phyloP scores from a whole-genome alignment of 164 flowering plant genomes.

The Stephania japonica region DNA sequence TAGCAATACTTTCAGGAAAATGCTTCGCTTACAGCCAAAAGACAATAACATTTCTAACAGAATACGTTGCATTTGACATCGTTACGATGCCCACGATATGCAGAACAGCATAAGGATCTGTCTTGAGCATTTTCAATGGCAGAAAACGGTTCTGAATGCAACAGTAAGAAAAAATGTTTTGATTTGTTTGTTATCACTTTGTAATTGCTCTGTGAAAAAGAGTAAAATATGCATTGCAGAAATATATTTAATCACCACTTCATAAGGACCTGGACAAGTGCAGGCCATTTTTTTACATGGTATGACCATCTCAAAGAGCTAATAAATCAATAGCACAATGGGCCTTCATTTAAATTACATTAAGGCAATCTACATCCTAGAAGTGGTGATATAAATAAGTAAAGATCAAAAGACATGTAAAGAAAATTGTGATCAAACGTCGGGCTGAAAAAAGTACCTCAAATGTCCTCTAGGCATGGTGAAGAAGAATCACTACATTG shows the following conservation, averaged over 20 bases:
- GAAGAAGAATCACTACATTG: constrained; percentile 32
- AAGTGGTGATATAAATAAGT: background rate
- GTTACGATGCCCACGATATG: no score
- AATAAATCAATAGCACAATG: background rate
- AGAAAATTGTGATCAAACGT: background rate
- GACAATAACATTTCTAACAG: no score
- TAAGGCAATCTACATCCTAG: background rate
- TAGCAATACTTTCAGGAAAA: no score
- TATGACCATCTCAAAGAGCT: background rate
- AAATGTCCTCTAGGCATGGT: constrained; percentile 25
- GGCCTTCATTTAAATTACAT: background rate
- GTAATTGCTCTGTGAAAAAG: no score
- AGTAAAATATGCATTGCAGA: no score
- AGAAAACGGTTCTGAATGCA: no score
- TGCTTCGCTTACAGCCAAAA: no score
- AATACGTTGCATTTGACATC: no score
- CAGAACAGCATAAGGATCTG: no score
- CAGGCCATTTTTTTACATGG: background rate
- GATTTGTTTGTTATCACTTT: no score
- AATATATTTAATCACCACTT: background rate
- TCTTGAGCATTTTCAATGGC: no score
- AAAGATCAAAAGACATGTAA: background rate
- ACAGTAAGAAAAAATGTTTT: no score
- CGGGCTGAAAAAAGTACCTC: background rate
- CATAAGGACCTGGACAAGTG: background rate